These are phyloP conservation scores for Pouteria glomerata DNA, from an alignment of 148 eudicot genomes.

Conservation along the genomic window DNA sequence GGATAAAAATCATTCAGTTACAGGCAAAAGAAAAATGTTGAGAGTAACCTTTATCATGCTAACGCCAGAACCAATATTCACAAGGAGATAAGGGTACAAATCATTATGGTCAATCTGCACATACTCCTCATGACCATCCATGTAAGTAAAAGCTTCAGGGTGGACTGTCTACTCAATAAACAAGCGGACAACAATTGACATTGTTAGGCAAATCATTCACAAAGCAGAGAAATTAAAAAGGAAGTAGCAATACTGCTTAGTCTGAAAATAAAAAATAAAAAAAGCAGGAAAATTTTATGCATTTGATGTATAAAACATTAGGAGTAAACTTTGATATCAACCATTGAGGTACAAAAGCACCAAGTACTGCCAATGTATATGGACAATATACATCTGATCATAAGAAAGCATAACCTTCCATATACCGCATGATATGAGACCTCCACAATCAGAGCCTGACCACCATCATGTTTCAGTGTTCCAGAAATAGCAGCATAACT, in stretches of 20 bases:
- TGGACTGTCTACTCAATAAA: slow-evolving; percentile 57
- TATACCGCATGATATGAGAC: neutral
- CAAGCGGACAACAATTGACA: neutral
- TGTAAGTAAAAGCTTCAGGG: slow-evolving; percentile 74
- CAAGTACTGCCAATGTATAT: neutral
- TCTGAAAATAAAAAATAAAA: neutral
- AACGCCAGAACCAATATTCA: slow-evolving; percentile 90
- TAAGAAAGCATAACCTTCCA: neutral
- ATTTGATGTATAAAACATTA: neutral
- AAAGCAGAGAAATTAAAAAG: slow-evolving; percentile 1
- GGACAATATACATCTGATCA: neutral
- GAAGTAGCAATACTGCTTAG: neutral
- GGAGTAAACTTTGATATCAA: neutral
- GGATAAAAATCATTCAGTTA: neutral
- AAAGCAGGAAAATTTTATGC: neutral
- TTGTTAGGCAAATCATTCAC: neutral
- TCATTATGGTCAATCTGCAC: slow-evolving; percentile 77
- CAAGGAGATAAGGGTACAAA: slow-evolving; percentile 87
- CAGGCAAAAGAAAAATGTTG: neutral
- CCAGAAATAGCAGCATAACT: neutral
- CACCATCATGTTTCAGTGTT: neutral
- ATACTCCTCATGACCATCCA: slow-evolving; percentile 64
- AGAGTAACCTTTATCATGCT: slow-evolving; percentile 87
- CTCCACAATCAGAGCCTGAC: neutral
- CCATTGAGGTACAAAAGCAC: neutral